A percentile compares a stretch with the other conserved stretches of the same genome.
These are phyloP conservation scores for Podospora conica DNA, from an alignment of 495 filamentous ascomycete genomes.

Conservation along the genomic window DNA sequence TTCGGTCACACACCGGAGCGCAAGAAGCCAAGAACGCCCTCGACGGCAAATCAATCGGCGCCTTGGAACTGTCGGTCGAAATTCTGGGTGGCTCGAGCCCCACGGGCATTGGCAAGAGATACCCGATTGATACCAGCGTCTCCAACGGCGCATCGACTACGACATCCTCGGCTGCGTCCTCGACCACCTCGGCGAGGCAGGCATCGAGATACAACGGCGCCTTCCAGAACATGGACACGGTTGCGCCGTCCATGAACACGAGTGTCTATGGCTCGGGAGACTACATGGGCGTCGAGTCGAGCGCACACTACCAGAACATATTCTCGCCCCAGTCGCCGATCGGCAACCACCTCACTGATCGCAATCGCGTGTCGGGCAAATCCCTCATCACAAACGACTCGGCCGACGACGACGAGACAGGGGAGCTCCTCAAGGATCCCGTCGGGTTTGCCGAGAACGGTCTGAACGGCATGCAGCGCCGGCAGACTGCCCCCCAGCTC, in stretches of 20 bases:
- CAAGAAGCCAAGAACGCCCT: conserved; percentile 70
- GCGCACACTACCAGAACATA: conserved; percentile 60
- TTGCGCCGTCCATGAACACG: conserved; percentile 56
- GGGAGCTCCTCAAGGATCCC: conserved; percentile 75
- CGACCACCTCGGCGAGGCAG: conserved; percentile 57
- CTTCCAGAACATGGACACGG: conserved; percentile 65
- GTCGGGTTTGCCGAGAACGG: conserved; percentile 79
- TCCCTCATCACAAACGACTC: conserved; percentile 77
- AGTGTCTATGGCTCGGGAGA: conserved; percentile 51
- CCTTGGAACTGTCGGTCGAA: conserved; percentile 75
- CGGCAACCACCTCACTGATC: conserved; percentile 64
- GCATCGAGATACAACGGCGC: conserved; percentile 71
- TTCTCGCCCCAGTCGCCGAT: conserved; percentile 84
- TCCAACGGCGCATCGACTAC: conserved; percentile 23
- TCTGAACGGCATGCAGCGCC: conserved; percentile 58
- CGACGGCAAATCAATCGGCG: conserved; percentile 74
- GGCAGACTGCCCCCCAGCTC: conserved; percentile 68
- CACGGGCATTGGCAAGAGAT: conserved; percentile 30
- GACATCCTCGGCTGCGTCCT: conserved; percentile 45
- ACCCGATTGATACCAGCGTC: conserved; percentile 32
- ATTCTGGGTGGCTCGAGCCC: conserved; percentile 46
- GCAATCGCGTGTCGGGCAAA: conserved; percentile 69
- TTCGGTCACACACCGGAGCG: conserved; percentile 63
- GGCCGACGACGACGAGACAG: conserved; percentile 75
- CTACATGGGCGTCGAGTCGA: conserved; percentile 54